These are phyloP conservation scores for Thelonectria blattea DNA, from an alignment of 2,329 filamentous ascomycete genomes.

Conservation along the genomic window DNA sequence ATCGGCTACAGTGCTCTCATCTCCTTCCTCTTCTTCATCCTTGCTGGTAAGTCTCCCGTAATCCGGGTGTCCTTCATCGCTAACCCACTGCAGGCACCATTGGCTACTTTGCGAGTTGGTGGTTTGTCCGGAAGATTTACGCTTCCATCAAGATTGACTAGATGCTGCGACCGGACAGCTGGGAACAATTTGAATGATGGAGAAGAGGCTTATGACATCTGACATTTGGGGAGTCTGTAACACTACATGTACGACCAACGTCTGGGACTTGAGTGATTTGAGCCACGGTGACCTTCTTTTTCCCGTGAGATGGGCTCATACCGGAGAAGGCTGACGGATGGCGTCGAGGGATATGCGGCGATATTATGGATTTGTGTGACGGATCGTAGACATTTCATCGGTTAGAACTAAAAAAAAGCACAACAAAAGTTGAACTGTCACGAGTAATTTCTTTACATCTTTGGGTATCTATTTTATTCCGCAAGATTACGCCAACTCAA, in stretches of 20 bases:
- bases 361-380: conserved; percentile 14
- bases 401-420: conserved; percentile 12
- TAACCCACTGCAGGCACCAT: conserved; percentile 73
- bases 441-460: background rate
- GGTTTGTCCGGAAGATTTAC: conserved; percentile 94
- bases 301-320: conserved; percentile 17
- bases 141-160: conserved; percentile 98
- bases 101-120: conserved; percentile 93
- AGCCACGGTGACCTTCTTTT: conserved; percentile 13
- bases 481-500: background rate
- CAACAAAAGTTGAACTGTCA: conserved; percentile 5
- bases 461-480: background rate
- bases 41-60: conserved; percentile 75
- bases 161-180: conserved; percentile 21
- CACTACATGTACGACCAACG: conserved; percentile 42
- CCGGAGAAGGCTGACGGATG: conserved; percentile 21
- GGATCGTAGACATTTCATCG: conserved; percentile 18
- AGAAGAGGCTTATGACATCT: conserved; percentile 28
- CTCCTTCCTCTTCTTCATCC: conserved; percentile 88
- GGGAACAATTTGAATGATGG: conserved; percentile 19
- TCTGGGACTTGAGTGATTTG: conserved; percentile 27
- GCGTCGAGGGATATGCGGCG: conserved; percentile 18
- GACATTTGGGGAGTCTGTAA: conserved; percentile 37
- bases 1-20: conserved; percentile 90
- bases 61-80: background rate